phyloP scores from a whole-genome alignment of 805 yeast genomes.

The Metschnikowia noctiluminum region DNA sequence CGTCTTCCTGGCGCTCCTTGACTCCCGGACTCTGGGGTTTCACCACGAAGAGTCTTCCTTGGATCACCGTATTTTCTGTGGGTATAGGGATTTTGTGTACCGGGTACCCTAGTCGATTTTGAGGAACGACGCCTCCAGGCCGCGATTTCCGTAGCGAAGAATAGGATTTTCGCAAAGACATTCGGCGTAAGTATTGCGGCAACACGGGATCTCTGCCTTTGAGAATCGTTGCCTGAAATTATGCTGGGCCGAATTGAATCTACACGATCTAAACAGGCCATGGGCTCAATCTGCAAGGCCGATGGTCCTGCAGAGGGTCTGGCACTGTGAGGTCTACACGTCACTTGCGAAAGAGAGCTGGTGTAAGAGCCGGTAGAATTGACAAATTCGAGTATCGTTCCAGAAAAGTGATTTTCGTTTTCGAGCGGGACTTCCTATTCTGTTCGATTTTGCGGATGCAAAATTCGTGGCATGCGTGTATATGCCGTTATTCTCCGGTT shows the following conservation, averaged over 20 bases:
- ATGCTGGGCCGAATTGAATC: background rate
- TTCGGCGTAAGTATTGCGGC: background rate
- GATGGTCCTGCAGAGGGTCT: background rate
- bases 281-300: background rate
- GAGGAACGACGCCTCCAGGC: conserved; percentile 17
- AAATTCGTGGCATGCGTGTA: too few relatives aligned
- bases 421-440: too few relatives aligned
- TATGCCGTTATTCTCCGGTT: too few relatives aligned
- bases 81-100: conserved; percentile 14
- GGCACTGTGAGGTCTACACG: background rate
- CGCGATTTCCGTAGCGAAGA: conserved; percentile 15
- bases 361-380: too few relatives aligned
- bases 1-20: conserved; percentile 9
- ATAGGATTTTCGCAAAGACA: conserved; percentile 13
- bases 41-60: conserved; percentile 12
- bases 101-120: conserved; percentile 12
- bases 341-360: background rate
- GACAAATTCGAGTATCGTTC: background rate
- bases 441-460: too few relatives aligned
- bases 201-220: background rate
- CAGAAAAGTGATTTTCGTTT: too few relatives aligned
- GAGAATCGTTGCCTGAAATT: background rate
- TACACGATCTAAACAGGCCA: background rate
- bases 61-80: conserved; percentile 11
- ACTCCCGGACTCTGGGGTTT: conserved; percentile 13